Evolutionary conservation across 2,329 filamentous ascomycete genomes (phyloP).

Genomic region (Fusarium sp.): DNA sequence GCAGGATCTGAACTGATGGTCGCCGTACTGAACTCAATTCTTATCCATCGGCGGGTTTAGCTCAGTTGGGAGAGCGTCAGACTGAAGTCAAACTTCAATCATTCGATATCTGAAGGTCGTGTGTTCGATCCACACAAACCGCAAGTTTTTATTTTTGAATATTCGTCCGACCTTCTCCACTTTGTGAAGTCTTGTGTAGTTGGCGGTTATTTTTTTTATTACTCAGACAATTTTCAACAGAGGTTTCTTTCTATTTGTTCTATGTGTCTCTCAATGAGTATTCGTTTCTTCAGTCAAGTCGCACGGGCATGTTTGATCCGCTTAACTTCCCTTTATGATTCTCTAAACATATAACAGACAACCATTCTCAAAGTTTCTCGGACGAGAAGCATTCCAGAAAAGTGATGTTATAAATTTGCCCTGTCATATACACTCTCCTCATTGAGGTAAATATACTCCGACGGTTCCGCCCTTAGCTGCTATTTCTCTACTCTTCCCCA

Average conservation of each 20-base stretch:
- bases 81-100: constrained; percentile 42
- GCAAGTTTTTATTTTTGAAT: constrained; percentile 18
- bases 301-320: too few relatives aligned
- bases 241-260: background rate
- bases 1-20: background rate
- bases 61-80: constrained; percentile 49
- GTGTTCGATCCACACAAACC: constrained; percentile 51
- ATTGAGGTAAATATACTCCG: background rate
- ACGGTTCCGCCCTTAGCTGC: fast-evolving
- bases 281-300: too few relatives aligned
- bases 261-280: background rate
- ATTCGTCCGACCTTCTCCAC: too few relatives aligned
- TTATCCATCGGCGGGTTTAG: constrained; percentile 41
- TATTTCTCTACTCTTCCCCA: too few relatives aligned
- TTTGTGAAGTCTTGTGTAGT: too few relatives aligned
- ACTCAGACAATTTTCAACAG: too few relatives aligned
- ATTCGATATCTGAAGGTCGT: constrained; percentile 48
- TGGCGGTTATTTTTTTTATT: background rate
- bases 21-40: fast-evolving
- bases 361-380: too few relatives aligned
- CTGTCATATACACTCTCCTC: fast-evolving
- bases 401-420: background rate
- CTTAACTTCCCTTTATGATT: too few relatives aligned
- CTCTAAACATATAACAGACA: too few relatives aligned
- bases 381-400: background rate